Percentiles rank a stretch among this genome's conserved stretches.
phyloP scores from a whole-genome alignment of 148 eudicot genomes.

The Pouteria glomerata region DNA sequence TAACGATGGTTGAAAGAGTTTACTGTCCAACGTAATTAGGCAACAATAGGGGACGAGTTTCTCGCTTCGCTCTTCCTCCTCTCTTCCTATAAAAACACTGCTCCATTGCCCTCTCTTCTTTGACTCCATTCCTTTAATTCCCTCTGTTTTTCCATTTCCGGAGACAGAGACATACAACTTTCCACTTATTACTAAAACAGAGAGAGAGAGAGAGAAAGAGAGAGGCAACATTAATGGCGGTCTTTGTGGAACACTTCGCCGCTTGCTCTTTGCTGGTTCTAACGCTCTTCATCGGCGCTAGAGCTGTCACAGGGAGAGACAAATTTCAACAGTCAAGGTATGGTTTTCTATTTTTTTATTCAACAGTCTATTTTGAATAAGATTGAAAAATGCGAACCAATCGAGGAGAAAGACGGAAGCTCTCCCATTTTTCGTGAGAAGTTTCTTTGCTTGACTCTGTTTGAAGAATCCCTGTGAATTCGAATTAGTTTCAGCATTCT shows the following conservation, averaged over 20 bases:
- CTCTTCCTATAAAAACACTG: constrained; percentile 1
- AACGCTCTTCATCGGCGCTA: constrained; percentile 9
- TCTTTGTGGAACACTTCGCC: constrained; percentile 7
- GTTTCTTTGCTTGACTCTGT: no score
- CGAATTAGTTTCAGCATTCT: no score
- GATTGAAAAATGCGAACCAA: background rate
- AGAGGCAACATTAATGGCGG: constrained; percentile 34
- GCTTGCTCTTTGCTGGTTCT: constrained; percentile 31
- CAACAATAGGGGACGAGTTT: background rate
- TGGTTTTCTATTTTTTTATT: background rate
- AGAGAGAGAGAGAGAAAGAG: constrained; percentile 13
- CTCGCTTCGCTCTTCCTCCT: background rate
- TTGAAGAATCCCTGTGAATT: no score
- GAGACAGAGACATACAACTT: background rate
- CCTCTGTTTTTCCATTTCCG: background rate
- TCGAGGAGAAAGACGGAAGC: background rate
- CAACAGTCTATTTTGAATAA: no score
- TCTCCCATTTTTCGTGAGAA: no score
- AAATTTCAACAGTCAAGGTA: constrained; percentile 28
- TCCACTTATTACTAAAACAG: no score
- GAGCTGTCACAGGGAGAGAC: constrained; percentile 15
- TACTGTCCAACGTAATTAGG: background rate
- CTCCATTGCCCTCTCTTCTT: constrained; percentile 9
- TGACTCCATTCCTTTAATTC: constrained; percentile 9
- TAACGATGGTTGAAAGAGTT: constrained; percentile 21